A percentile compares a stretch with the other conserved stretches of the same genome.
These are phyloP conservation scores for Coemansia sp. DNA, from an alignment of 192 early-diverging fungal species.

Conservation along the genomic window DNA sequence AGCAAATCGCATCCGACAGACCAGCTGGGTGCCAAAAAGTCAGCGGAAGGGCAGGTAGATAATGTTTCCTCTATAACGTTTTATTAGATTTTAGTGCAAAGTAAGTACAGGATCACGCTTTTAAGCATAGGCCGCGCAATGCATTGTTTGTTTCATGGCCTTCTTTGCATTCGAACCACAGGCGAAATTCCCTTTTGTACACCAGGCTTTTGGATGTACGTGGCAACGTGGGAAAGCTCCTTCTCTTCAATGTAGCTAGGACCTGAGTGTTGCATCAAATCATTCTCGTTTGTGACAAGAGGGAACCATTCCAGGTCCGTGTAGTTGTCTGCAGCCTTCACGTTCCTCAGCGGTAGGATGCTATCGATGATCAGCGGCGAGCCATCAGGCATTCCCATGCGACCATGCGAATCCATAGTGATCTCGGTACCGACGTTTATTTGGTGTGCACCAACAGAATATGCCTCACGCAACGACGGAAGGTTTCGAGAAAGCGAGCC, in stretches of 20 bases:
- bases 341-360: conserved; percentile 40
- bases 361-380: conserved; percentile 35
- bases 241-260: conserved; percentile 48
- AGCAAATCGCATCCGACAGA: not conserved
- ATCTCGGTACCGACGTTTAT: conserved; percentile 34
- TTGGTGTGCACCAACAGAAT: conserved; percentile 9
- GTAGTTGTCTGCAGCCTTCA: conserved; percentile 46
- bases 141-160: not conserved
- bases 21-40: not conserved
- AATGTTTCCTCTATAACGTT: no score
- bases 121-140: not conserved
- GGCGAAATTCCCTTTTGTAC: conserved; percentile 24
- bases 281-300: conserved; percentile 28
- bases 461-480: conserved; percentile 22
- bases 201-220: conserved; percentile 30
- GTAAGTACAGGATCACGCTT: no score
- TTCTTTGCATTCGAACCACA: conserved; percentile 8
- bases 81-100: no score
- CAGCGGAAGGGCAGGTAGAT: not conserved
- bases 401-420: conserved; percentile 50
- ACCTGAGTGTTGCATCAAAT: conserved; percentile 34
- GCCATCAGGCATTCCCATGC: conserved; percentile 45
- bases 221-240: conserved; percentile 43
- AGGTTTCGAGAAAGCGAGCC: conserved; percentile 29
- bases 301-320: conserved; percentile 56